A percentile compares a stretch with the other conserved stretches of the same genome.
Evolutionary conservation across 352 stramenopile species (phyloP).

Genomic region (Globisporangium uncinulatum): DNA sequence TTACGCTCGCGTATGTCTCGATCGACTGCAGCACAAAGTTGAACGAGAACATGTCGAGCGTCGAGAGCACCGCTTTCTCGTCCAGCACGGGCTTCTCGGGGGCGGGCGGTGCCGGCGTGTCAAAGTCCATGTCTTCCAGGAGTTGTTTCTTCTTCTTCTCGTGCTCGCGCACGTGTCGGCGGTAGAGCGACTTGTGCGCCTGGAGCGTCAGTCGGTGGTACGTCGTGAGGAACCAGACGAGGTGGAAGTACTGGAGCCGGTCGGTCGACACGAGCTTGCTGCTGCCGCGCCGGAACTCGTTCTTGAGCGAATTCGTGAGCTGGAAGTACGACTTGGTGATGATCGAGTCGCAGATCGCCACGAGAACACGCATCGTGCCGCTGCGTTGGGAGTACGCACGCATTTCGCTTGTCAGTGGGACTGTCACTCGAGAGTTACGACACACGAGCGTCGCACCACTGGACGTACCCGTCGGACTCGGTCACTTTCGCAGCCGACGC

Average conservation of each 20-base stretch:
- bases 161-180: conserved; percentile 39
- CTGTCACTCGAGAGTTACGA: not conserved
- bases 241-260: conserved; percentile 85
- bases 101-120: conserved; percentile 25
- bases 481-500: conserved; percentile 54
- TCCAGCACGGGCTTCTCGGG: conserved; percentile 51
- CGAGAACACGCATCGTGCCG: conserved; percentile 56
- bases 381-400: conserved; percentile 11
- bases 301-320: conserved; percentile 83
- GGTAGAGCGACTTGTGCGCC: conserved; percentile 61
- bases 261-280: conserved; percentile 78
- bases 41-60: conserved; percentile 89
- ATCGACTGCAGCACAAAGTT: conserved; percentile 88
- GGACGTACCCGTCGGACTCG: conserved; percentile 48
- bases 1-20: conserved; percentile 74
- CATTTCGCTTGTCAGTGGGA: too few relatives aligned
- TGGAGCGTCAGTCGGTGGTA: conserved; percentile 82
- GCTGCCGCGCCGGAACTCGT: conserved; percentile 81
- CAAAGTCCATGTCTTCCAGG: conserved; percentile 52
- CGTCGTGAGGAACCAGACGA: conserved; percentile 80
- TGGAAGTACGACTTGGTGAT: conserved; percentile 79
- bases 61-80: conserved; percentile 79
- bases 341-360: conserved; percentile 68
- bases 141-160: conserved; percentile 49
- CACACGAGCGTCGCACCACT: not conserved